phyloP scores from a whole-genome alignment of 2,329 filamentous ascomycete species.

The Apiospora phragmitis region DNA sequence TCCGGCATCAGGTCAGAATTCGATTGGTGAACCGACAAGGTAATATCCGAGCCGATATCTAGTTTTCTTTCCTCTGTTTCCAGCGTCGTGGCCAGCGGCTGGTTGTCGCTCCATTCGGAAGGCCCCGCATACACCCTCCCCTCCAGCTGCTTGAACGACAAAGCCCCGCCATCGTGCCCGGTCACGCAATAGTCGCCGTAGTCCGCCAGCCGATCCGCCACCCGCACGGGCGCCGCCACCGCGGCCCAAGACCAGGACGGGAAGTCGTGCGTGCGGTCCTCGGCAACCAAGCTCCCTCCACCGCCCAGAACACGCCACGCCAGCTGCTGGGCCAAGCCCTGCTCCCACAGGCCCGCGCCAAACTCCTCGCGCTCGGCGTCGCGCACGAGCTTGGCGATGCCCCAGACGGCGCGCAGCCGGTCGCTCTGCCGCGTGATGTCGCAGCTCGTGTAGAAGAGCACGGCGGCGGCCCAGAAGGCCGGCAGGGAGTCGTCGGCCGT shows the following conservation, averaged over 20 bases:
- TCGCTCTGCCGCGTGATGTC: constrained; percentile 17
- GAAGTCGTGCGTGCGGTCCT: neutral
- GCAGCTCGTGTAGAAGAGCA: constrained; percentile 21
- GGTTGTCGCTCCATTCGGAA: too few relatives aligned
- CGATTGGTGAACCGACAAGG: too few relatives aligned
- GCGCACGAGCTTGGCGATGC: constrained; percentile 20
- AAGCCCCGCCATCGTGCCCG: too few relatives aligned
- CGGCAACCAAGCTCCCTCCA: constrained; percentile 2
- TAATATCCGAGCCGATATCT: too few relatives aligned
- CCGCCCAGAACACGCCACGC: neutral
- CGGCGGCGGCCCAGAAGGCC: constrained; percentile 20
- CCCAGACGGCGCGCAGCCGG: constrained; percentile 19
- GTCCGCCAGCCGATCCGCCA: constrained; percentile 14
- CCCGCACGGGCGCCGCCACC: neutral
- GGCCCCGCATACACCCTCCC: too few relatives aligned
- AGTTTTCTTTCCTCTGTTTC: too few relatives aligned
- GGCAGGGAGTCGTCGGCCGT: constrained; percentile 14
- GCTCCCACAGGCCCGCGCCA: constrained; percentile 19
- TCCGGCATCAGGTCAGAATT: too few relatives aligned
- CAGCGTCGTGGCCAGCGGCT: too few relatives aligned
- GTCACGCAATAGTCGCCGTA: too few relatives aligned
- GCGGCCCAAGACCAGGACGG: constrained; percentile 13
- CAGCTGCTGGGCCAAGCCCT: constrained; percentile 19
- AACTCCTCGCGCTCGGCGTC: constrained; percentile 17
- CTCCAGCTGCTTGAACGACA: too few relatives aligned